Conservation (phyloP, 106 monocot genomes). For the Posidonia australis region DNA sequence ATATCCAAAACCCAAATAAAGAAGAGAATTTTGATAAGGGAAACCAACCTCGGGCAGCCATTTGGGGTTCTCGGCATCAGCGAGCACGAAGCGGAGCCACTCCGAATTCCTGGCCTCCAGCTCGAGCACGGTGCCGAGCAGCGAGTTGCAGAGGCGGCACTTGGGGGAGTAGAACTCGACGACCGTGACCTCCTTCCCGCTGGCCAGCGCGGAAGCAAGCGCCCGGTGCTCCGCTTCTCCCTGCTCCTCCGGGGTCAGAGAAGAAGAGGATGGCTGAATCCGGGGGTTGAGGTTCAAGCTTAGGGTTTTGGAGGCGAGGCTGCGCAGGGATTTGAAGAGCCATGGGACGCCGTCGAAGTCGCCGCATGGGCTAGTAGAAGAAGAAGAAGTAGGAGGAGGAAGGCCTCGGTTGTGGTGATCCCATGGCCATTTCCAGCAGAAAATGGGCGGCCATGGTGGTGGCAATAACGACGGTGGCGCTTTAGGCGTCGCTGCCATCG, state of each 20-base stretch:
- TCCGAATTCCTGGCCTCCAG: constrained; percentile 53
- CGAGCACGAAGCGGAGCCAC: constrained; percentile 69
- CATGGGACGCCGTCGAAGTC: constrained; percentile 26
- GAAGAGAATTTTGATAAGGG: not conserved
- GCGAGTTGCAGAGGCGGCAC: constrained; percentile 76
- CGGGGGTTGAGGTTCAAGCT: not conserved
- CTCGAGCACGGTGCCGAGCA: constrained; percentile 54
- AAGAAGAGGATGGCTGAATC: not conserved
- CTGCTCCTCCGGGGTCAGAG: constrained; percentile 34
- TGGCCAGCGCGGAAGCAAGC: constrained; percentile 61
- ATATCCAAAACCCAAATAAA: not conserved
- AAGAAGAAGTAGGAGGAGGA: not conserved
- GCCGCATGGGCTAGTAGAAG: constrained; percentile 34
- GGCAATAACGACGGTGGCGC: not conserved
- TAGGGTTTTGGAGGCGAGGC: constrained; percentile 19
- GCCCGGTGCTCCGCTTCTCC: constrained; percentile 89
- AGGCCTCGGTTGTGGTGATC: not conserved
- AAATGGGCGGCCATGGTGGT: constrained; percentile 10
- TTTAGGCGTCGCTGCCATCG: constrained; percentile 19
- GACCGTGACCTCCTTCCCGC: constrained; percentile 81
- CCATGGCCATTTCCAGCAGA: constrained; percentile 86
- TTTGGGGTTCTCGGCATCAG: constrained; percentile 76
- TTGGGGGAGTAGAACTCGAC: constrained; percentile 91
- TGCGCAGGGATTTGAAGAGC: constrained; percentile 65
- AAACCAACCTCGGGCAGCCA: constrained; percentile 91